Conservation (phyloP, 1,139 yeast genomes). For the Saccharomyces hybrid region DNA sequence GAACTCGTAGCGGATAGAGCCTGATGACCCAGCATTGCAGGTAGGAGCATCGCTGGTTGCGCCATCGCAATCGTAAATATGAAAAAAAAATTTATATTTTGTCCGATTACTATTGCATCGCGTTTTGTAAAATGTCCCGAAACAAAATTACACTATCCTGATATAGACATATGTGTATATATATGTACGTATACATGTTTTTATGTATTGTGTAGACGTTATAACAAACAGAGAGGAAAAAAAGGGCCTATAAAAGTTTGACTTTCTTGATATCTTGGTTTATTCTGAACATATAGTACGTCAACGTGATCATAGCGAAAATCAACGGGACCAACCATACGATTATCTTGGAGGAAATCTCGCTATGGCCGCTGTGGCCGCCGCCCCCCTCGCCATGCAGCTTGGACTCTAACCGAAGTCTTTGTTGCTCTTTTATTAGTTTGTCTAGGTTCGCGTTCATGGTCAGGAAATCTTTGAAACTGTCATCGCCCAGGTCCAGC, state of each 20-base stretch:
- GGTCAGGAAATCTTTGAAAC: constrained; percentile 23
- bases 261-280: constrained; percentile 32
- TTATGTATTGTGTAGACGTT: neutral
- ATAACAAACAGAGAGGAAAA: neutral
- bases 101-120: too few species aligned
- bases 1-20: too few species aligned
- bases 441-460: constrained; percentile 21
- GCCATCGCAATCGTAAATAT: too few species aligned
- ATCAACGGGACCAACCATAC: constrained; percentile 27
- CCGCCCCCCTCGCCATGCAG: constrained; percentile 6
- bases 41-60: too few species aligned
- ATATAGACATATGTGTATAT: neutral
- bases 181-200: neutral
- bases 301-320: constrained; percentile 21
- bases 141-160: neutral
- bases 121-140: too few species aligned
- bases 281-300: constrained; percentile 29
- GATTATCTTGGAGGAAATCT: constrained; percentile 23
- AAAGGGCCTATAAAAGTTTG: constrained; percentile 20
- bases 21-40: too few species aligned
- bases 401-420: constrained; percentile 19
- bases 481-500: constrained; percentile 11
- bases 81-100: too few species aligned
- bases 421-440: constrained; percentile 25
- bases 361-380: constrained; percentile 15